phyloP scores from a whole-genome alignment of 208 protist species.

The Eutreptiella sp. region DNA sequence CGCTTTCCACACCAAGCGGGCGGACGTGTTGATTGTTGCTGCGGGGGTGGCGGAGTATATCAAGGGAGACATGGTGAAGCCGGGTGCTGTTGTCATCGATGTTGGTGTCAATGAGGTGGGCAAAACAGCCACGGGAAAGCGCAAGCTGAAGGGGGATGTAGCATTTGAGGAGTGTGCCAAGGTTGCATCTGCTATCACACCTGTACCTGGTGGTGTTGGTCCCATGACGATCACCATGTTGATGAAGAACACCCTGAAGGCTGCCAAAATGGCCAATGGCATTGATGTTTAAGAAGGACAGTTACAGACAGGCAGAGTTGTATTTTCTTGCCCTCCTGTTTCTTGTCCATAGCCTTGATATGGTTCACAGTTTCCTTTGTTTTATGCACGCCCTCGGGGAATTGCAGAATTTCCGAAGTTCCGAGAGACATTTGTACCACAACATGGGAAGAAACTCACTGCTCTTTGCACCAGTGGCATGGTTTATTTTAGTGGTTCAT shows the following conservation, averaged over 20 bases:
- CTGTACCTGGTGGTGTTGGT: conserved; percentile 74
- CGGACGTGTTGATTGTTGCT: conserved; percentile 65
- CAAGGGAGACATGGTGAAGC: conserved; percentile 65
- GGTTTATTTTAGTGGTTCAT: no score
- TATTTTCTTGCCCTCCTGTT: no score
- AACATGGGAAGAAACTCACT: no score
- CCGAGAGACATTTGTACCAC: no score
- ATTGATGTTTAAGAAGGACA: no score
- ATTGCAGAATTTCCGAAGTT: no score
- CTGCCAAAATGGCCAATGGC: no score
- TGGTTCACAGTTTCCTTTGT: no score
- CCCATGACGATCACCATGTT: conserved; percentile 67
- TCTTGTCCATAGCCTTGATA: no score
- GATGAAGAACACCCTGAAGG: conserved; percentile 43
- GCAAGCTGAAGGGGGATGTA: conserved; percentile 44
- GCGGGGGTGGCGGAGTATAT: conserved; percentile 55
- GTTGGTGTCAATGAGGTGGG: conserved; percentile 69
- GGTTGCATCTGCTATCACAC: conserved; percentile 58
- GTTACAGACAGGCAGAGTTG: no score
- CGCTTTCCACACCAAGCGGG: conserved; percentile 22
- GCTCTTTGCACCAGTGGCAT: no score
- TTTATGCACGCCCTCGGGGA: no score
- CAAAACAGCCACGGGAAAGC: conserved; percentile 21
- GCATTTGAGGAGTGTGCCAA: conserved; percentile 37
- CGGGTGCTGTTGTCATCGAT: conserved; percentile 69